Conservation (phyloP, 1,284 basidiomycete genomes). For the Porphyrellus sp. region DNA sequence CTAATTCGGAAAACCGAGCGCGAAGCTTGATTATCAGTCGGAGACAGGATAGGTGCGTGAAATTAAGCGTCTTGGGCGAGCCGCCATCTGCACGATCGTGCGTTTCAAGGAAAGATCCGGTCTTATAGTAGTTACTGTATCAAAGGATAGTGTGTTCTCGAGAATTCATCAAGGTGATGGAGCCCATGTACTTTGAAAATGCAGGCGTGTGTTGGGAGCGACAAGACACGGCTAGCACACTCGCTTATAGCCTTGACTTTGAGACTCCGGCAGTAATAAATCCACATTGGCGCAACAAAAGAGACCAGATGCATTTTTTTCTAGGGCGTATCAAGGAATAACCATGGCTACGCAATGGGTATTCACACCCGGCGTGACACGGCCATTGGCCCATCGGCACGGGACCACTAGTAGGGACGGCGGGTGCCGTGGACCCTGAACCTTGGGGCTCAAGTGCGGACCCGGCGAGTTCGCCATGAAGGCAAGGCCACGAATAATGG, state of each 20-base stretch:
- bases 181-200: no score
- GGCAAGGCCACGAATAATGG: neutral
- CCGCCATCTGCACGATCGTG: neutral
- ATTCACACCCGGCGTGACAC: conserved; percentile 3
- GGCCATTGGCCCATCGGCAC: neutral
- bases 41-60: neutral
- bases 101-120: conserved; percentile 27
- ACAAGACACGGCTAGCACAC: neutral
- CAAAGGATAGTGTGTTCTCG: neutral
- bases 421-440: neutral
- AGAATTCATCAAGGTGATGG: neutral
- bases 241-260: neutral
- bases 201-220: neutral
- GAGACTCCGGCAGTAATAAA: conserved; percentile 7
- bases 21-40: conserved; percentile 2
- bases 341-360: conserved; percentile 20
- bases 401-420: neutral
- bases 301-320: neutral
- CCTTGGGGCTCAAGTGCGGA: neutral
- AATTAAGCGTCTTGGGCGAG: conserved; percentile 11
- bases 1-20: neutral
- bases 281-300: neutral
- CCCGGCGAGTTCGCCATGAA: neutral
- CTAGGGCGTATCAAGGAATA: conserved; percentile 13
- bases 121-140: conserved; percentile 6